Conservation (phyloP, 192 early-diverging fungal species). For the Chytriomyces hyalinus region DNA sequence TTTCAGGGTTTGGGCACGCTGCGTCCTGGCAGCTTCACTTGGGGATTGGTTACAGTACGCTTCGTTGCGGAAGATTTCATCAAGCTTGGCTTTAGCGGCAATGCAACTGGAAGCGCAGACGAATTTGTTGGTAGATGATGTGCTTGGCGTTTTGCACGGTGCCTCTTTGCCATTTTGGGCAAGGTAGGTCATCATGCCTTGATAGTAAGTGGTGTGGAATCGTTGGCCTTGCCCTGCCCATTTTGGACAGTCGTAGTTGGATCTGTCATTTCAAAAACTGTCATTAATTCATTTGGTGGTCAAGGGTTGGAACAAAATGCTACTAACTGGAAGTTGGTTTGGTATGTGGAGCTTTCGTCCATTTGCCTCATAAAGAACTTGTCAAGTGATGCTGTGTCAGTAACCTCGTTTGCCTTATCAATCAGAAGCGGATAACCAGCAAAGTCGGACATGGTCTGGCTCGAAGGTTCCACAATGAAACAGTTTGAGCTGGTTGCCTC, state of each 20-base stretch:
- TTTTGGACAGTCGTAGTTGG: too few species aligned
- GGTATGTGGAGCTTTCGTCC: constrained; percentile 11
- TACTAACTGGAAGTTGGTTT: not conserved
- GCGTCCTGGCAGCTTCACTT: too few species aligned
- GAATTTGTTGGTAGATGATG: not conserved
- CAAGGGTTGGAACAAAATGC: not conserved
- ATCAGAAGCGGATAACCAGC: constrained; percentile 6
- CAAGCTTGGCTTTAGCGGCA: not conserved
- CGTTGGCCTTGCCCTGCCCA: not conserved
- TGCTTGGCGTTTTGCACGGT: not conserved
- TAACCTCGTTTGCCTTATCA: not conserved
- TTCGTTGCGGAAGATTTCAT: not conserved
- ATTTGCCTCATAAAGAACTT: not conserved
- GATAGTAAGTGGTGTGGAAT: constrained; percentile 21
- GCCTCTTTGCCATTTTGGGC: not conserved
- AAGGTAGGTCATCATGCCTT: constrained; percentile 12
- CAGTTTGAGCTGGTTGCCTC: constrained; percentile 13
- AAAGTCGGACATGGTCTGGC: constrained; percentile 6
- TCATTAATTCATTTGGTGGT: not conserved
- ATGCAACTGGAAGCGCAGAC: constrained; percentile 3
- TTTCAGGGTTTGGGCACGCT: not conserved
- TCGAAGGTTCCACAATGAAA: constrained; percentile 4
- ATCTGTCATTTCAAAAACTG: not conserved
- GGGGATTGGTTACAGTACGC: constrained; percentile 5
- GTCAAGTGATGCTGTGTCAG: constrained; percentile 12